phyloP scores from a whole-genome alignment of 2,329 filamentous ascomycete species.

The Eurotiales sp. region DNA sequence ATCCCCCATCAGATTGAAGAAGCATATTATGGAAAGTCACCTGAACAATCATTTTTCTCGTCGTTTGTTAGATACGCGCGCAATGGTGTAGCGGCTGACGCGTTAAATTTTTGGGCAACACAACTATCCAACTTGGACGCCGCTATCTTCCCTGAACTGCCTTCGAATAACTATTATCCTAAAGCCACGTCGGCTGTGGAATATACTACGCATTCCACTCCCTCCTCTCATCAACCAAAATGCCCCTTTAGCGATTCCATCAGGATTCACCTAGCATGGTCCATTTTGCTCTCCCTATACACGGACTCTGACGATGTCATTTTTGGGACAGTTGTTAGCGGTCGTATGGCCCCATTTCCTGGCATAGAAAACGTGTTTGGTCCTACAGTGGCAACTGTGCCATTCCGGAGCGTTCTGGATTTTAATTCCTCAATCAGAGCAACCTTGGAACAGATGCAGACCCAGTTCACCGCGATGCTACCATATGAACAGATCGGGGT shows the following conservation, averaged over 20 bases:
- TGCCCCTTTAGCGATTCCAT: too few relatives aligned
- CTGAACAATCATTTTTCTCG: neutral
- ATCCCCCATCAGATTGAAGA: slow-evolving; percentile 38
- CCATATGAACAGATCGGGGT: slow-evolving; percentile 33
- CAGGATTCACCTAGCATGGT: neutral
- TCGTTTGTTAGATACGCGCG: neutral
- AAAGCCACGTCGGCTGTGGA: too few relatives aligned
- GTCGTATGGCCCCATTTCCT: slow-evolving; percentile 34
- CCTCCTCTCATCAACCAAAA: too few relatives aligned
- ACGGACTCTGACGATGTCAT: slow-evolving; percentile 33
- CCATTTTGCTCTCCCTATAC: neutral
- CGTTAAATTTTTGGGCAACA: neutral
- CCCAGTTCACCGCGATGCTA: too few relatives aligned
- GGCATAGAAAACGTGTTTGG: slow-evolving; percentile 38
- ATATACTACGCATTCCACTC: neutral
- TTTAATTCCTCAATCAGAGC: too few relatives aligned
- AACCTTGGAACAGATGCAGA: too few relatives aligned
- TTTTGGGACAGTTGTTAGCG: slow-evolving; percentile 40
- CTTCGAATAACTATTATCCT: neutral
- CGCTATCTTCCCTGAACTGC: neutral
- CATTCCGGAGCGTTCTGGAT: neutral
- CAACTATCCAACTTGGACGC: neutral
- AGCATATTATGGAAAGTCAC: slow-evolving; percentile 21
- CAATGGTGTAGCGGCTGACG: too few relatives aligned
- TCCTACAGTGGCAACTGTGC: slow-evolving; percentile 13